These are phyloP conservation scores for Yamadazyma triangularis DNA, from an alignment of 1,139 yeast species.

Conservation along the genomic window DNA sequence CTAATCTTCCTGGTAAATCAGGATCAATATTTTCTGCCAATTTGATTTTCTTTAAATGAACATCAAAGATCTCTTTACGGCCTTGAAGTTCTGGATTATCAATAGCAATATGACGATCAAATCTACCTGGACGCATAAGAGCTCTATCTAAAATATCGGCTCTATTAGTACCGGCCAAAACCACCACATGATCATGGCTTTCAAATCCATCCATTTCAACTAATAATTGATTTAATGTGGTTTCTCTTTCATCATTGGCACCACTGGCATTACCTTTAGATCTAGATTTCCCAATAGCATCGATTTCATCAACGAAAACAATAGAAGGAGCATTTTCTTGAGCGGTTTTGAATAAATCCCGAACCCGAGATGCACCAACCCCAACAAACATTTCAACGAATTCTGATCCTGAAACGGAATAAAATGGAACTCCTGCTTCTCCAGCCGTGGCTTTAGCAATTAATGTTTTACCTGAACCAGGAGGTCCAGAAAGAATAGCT, in stretches of 20 bases:
- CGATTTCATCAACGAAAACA: conserved; percentile 94
- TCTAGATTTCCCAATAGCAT: conserved; percentile 95
- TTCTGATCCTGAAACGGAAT: conserved; percentile 95
- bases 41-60: conserved; percentile 69
- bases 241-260: conserved; percentile 93
- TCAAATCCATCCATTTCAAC: conserved; percentile 99
- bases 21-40: conserved; percentile 37
- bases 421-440: conserved; percentile 96
- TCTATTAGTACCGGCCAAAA: conserved; percentile 94
- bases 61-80: conserved; percentile 84
- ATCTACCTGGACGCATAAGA: conserved; percentile 92
- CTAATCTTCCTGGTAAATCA: conserved; percentile 75
- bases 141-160: conserved; percentile 93
- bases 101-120: conserved; percentile 87
- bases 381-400: conserved; percentile 99
- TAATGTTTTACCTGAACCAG: conserved; percentile 98
- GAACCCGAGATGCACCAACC: conserved; percentile 96
- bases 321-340: conserved; percentile 91
- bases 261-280: conserved; percentile 82
- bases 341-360: conserved; percentile 90
- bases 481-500: conserved; percentile 97
- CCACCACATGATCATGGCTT: conserved; percentile 88
- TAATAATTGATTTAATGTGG: conserved; percentile 87
- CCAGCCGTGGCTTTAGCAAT: conserved; percentile 99
- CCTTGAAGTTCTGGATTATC: conserved; percentile 94